Percentiles rank a stretch among this genome's conserved stretches.
Conservation (phyloP, 306 rosid species). For the Gillenia trifoliata region DNA sequence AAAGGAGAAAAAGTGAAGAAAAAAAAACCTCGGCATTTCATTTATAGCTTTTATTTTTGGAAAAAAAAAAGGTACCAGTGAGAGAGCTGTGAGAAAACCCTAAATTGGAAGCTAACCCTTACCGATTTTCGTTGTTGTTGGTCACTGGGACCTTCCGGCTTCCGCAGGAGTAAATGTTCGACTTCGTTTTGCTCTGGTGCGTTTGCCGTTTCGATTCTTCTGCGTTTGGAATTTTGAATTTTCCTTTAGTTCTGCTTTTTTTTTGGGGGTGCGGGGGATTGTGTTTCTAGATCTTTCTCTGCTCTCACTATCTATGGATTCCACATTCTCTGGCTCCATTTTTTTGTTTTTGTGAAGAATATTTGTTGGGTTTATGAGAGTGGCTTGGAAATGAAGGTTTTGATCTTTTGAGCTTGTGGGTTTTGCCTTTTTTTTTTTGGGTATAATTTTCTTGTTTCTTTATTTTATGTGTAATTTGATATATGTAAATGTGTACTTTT, state of each 20-base stretch:
- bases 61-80: neutral
- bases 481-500: neutral
- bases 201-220: slow-evolving; percentile 14
- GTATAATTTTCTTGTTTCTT: neutral
- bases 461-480: neutral
- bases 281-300: slow-evolving; percentile 26
- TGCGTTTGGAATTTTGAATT: neutral
- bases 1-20: neutral
- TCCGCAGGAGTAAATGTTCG: slow-evolving; percentile 15
- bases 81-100: slow-evolving; percentile 7
- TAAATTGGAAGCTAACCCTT: slow-evolving; percentile 1
- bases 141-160: neutral
- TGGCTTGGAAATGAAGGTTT: slow-evolving; percentile 20
- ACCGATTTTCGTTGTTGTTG: neutral
- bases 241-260: neutral
- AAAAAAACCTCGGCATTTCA: slow-evolving; percentile 3
- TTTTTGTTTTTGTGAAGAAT: neutral
- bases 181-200: slow-evolving; percentile 28
- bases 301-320: slow-evolving; percentile 3
- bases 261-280: no score
- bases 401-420: slow-evolving; percentile 8
- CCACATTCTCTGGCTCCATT: neutral
- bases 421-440: neutral
- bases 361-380: neutral
- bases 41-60: slow-evolving; percentile 11